Evolutionary conservation across 495 filamentous ascomycete genomes (phyloP).

Genomic region (Neurospora sp.): DNA sequence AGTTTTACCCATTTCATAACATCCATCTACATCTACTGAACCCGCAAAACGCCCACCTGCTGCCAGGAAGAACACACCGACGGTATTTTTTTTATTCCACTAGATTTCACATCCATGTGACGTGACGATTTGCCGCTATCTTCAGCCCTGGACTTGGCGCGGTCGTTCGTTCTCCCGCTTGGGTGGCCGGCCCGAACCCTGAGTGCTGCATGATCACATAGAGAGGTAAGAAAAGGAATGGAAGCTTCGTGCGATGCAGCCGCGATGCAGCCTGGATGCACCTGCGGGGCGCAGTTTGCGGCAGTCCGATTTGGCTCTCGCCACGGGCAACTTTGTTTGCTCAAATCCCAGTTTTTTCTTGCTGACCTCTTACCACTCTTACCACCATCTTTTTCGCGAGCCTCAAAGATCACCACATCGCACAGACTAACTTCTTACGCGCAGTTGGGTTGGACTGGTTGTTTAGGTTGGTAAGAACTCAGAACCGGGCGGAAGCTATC

Average conservation of each 20-base stretch:
- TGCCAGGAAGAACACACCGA: background rate
- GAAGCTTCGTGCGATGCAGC: background rate
- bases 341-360: background rate
- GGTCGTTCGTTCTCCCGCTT: background rate
- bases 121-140: background rate
- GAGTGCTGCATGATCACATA: background rate
- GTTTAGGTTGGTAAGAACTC: background rate
- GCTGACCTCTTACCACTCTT: background rate
- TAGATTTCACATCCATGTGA: background rate
- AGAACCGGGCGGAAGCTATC: background rate
- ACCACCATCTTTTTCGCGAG: background rate
- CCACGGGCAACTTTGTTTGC: background rate
- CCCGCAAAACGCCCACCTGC: background rate
- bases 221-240: background rate
- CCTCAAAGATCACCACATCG: background rate
- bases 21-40: background rate
- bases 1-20: background rate
- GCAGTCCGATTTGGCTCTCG: background rate
- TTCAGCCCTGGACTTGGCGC: background rate
- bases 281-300: background rate
- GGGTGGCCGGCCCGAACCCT: background rate
- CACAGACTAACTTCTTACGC: background rate
- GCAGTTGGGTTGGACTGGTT: background rate
- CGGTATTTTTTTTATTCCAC: background rate
- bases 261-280: background rate